Evolutionary conservation across 192 early-diverging fungal genomes (phyloP).

Genomic region (Oehlia diaphana): DNA sequence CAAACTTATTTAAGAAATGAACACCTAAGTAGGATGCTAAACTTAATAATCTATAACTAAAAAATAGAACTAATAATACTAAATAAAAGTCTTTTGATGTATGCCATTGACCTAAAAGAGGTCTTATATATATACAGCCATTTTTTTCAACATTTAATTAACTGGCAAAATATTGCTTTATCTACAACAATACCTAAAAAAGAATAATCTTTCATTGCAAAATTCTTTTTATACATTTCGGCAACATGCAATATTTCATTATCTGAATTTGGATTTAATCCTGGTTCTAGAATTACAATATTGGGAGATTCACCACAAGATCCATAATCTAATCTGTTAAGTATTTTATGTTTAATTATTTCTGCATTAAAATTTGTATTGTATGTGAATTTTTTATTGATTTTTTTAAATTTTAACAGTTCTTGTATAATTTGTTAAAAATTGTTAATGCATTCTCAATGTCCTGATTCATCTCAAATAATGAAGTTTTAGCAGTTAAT

Average conservation of each 20-base stretch:
- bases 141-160: neutral
- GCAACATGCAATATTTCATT: neutral
- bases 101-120: neutral
- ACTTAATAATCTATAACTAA: neutral
- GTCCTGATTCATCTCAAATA: neutral
- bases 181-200: no score
- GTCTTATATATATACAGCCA: neutral
- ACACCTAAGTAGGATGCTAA: neutral
- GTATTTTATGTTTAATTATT: neutral
- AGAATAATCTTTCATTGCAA: neutral
- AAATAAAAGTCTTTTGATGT: neutral
- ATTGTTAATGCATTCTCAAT: no score
- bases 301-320: neutral
- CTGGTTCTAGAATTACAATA: conserved; percentile 8
- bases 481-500: neutral
- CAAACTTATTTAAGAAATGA: conserved; percentile 17
- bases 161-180: neutral
- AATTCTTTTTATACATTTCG: neutral
- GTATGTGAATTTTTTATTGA: no score
- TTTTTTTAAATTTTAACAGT: no score
- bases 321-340: no score
- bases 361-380: neutral
- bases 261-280: neutral
- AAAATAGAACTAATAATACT: neutral
- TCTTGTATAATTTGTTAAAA: no score